phyloP scores from a whole-genome alignment of 1,284 basidiomycete species.

The Malassezia nana region DNA sequence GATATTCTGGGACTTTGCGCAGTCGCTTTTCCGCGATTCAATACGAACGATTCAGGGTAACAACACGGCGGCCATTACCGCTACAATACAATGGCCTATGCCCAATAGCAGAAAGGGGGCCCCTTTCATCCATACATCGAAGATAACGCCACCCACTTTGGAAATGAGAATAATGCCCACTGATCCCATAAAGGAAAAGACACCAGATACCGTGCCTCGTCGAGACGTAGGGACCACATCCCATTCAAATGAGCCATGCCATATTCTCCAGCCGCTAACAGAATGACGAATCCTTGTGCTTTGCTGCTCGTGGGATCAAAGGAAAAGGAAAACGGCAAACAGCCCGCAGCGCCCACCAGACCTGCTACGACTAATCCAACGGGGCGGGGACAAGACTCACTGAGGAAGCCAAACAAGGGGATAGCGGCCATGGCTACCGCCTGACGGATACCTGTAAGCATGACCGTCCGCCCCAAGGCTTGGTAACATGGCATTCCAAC shows the following conservation, averaged over 20 bases:
- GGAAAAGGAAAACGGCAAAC: neutral
- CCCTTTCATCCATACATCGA: neutral
- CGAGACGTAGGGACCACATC: neutral
- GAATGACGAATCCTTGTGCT: neutral
- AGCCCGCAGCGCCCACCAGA: neutral
- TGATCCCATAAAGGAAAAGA: neutral
- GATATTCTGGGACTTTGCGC: no score
- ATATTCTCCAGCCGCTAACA: neutral
- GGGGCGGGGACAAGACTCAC: neutral
- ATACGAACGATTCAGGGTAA: neutral
- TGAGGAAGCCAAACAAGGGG: neutral
- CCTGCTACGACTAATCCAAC: neutral
- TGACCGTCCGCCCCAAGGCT: neutral
- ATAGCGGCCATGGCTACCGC: neutral
- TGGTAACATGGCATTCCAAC: neutral
- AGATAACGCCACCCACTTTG: neutral
- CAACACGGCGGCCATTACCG: neutral
- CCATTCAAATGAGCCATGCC: neutral
- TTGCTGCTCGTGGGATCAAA: neutral
- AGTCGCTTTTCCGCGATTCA: no score
- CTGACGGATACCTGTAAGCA: neutral
- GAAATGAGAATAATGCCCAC: neutral
- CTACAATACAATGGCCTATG: neutral
- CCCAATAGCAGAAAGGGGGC: neutral
- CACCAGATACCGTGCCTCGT: neutral